These are phyloP conservation scores for Nakazawaea holstii DNA, from an alignment of 805 yeast genomes.

Conservation along the genomic window DNA sequence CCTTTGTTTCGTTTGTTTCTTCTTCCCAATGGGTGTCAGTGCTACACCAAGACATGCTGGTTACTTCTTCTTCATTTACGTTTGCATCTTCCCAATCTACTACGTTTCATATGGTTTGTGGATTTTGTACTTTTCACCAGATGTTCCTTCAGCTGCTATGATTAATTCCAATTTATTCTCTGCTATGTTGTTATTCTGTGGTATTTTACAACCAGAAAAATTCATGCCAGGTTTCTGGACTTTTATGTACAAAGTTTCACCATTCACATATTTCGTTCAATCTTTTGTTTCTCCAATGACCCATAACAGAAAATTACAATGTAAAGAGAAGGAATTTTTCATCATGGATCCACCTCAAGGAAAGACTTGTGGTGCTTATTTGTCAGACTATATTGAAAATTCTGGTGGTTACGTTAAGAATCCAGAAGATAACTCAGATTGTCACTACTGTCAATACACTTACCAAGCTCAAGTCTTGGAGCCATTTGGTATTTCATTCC, in stretches of 20 bases:
- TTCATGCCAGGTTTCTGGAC: slow-evolving; percentile 29
- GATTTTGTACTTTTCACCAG: slow-evolving; percentile 32
- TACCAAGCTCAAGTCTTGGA: slow-evolving; percentile 57
- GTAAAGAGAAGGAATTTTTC: background rate
- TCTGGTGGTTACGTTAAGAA: slow-evolving; percentile 45
- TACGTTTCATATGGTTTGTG: slow-evolving; percentile 43
- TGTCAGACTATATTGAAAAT: slow-evolving; percentile 29
- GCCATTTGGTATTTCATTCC: slow-evolving; percentile 33
- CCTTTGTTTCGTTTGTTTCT: slow-evolving; percentile 47
- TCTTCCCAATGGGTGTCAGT: slow-evolving; percentile 40
- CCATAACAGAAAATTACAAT: background rate
- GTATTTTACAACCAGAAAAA: slow-evolving; percentile 31
- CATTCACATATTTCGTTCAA: slow-evolving; percentile 57
- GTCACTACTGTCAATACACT: slow-evolving; percentile 55
- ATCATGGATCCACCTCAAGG: slow-evolving; percentile 56
- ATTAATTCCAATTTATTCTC: slow-evolving; percentile 9
- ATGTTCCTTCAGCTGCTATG: slow-evolving; percentile 14
- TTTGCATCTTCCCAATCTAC: slow-evolving; percentile 44
- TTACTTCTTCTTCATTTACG: slow-evolving; percentile 38
- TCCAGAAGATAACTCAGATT: slow-evolving; percentile 38
- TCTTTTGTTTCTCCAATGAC: slow-evolving; percentile 36
- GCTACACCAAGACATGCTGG: slow-evolving; percentile 45
- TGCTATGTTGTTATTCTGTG: slow-evolving; percentile 18
- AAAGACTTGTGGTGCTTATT: slow-evolving; percentile 51
- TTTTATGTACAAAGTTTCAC: slow-evolving; percentile 62